phyloP scores from a whole-genome alignment of 441 rosid species.

The Macaranga tanarius region DNA sequence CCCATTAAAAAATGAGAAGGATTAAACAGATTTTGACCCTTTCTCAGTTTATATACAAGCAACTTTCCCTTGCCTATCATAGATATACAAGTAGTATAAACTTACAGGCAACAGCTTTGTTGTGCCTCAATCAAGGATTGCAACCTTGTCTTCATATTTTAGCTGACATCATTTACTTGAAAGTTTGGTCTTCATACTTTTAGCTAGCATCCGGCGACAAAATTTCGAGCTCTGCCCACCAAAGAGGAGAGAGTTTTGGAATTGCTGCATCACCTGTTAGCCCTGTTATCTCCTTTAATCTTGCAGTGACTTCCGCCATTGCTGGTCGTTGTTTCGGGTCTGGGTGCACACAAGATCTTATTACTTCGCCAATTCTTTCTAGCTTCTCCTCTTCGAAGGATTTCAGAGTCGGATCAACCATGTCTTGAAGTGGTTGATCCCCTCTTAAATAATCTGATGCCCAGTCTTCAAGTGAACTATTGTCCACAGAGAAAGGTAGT shows the following conservation, averaged over 20 bases:
- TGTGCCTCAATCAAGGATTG: not conserved
- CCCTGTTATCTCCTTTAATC: conserved; percentile 63
- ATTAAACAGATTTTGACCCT: conserved; percentile 7
- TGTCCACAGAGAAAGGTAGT: conserved; percentile 49
- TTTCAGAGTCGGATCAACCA: conserved; percentile 62
- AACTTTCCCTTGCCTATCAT: conserved; percentile 23
- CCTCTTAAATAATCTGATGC: conserved; percentile 41
- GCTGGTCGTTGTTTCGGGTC: conserved; percentile 54
- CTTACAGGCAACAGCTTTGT: conserved; percentile 12
- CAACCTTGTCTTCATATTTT: conserved; percentile 12
- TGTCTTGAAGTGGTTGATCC: conserved; percentile 41
- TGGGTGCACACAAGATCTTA: conserved; percentile 61
- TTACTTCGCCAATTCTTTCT: conserved; percentile 51
- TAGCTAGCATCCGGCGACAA: conserved; percentile 48
- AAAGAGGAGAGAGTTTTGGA: conserved; percentile 73
- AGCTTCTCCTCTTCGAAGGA: conserved; percentile 51
- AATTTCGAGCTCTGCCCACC: conserved; percentile 98
- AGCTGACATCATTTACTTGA: not conserved
- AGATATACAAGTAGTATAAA: conserved; percentile 21
- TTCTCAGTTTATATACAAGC: conserved; percentile 39
- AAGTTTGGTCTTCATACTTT: conserved; percentile 1
- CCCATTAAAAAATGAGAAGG: not conserved
- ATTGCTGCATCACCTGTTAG: conserved; percentile 61
- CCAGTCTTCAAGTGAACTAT: conserved; percentile 46
- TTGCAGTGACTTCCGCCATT: conserved; percentile 55